Percentiles rank a stretch among this genome's conserved stretches.
These are phyloP conservation scores for Podospora appendiculata DNA, from an alignment of 495 filamentous ascomycete species.

Conservation along the genomic window DNA sequence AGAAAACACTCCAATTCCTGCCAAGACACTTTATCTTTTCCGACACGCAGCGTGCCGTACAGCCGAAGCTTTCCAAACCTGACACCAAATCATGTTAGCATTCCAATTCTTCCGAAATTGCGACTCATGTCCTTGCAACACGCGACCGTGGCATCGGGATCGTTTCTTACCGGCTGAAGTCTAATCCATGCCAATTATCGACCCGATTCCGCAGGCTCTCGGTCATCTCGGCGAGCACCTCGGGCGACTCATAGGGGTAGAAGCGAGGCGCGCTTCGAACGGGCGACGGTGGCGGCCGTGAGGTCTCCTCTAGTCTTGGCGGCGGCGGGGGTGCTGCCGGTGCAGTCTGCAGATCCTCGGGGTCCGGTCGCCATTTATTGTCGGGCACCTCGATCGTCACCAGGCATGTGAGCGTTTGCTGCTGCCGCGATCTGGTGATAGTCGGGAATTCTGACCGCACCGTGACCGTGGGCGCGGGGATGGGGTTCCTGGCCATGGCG, in stretches of 20 bases:
- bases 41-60: conserved; percentile 85
- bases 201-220: conserved; percentile 79
- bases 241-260: conserved; percentile 52
- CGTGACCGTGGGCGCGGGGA: conserved; percentile 82
- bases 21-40: conserved; percentile 96
- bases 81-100: conserved; percentile 7
- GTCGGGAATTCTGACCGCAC: conserved; percentile 97
- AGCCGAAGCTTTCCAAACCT: conserved; percentile 92
- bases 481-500: conserved; percentile 73
- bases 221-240: conserved; percentile 75
- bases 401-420: conserved; percentile 90
- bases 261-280: conserved; percentile 44
- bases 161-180: conserved; percentile 67
- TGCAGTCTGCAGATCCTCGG: conserved; percentile 67
- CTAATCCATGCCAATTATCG: conserved; percentile 98
- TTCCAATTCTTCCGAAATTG: conserved; percentile 1
- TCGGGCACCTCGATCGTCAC: conserved; percentile 93
- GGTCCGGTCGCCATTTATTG: conserved; percentile 81
- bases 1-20: conserved; percentile 97
- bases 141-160: background rate
- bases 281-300: conserved; percentile 43
- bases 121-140: background rate
- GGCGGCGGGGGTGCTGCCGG: conserved; percentile 42
- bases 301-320: conserved; percentile 31
- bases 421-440: conserved; percentile 81